Evolutionary conservation across 2,329 filamentous ascomycete species (phyloP), one percentile per base, ranked within the genome.

Genomic region (Ophiocordyceps camponoti-saundersi): DNA sequence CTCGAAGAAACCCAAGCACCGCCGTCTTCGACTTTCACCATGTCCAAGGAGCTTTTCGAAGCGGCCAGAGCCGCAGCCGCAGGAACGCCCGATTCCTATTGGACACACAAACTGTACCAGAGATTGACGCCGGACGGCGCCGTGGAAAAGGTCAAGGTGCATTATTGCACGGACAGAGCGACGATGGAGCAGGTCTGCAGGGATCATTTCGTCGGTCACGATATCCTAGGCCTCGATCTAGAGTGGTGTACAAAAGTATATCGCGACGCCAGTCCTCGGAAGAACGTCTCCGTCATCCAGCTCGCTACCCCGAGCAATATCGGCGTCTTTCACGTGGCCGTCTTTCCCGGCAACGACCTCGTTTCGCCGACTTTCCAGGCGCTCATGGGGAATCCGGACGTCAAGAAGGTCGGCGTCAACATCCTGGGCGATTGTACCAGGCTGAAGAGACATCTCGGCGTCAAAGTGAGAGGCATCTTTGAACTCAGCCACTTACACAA

Each of bases 401-500:
- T 93, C 48, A 74, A 73, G 39, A 95, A 95, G 61, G 70, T 75
- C 2, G 90, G 90, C n/a, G 87, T 95, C 3, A 70, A 72, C 46
- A 82, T 95, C 53, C 73, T 75, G 53, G 82, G 74, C 36, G 87
- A 86, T 52, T 75, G 73, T 49, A 81, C 76, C 2, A 77, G 87
- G 29, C 57, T 95, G 13, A 70, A 67, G 26, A 82, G 75, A n/a
- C 76, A 68, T 51, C 70, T 95, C 3, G 67, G 64, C 0, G 70
- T 95, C 23, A 59, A 82, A 1, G 68, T 79, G 1, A 72, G 68
- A 45, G 84, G 84, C 0, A 66, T 85, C 4, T 76, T 94, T 50
- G 89, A 95, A 63, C 70, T 95, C 8, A 90, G 84, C 59, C 83
- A 94, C 57, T 64, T 95, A 22, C 82, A 89, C 62, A 85, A 78